A percentile compares a stretch with the other conserved stretches of the same genome.
These are phyloP conservation scores for Starmerella bombicola DNA, from an alignment of 805 yeast species.

Conservation along the genomic window DNA sequence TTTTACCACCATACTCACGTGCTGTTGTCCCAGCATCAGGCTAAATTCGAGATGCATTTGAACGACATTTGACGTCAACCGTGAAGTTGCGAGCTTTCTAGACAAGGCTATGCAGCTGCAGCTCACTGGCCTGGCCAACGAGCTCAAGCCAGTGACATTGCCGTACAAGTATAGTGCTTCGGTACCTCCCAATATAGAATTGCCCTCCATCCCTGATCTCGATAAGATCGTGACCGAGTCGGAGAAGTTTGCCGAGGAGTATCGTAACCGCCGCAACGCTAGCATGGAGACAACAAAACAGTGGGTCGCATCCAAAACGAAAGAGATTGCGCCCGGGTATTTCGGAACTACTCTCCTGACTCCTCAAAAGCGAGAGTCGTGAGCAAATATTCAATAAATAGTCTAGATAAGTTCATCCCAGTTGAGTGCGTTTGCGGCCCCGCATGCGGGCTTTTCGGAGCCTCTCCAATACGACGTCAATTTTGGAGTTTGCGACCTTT, in stretches of 20 bases:
- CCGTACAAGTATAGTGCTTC: conserved; percentile 10
- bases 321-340: conserved; percentile 31
- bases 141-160: conserved; percentile 14
- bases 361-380: conserved; percentile 4
- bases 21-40: too few species aligned
- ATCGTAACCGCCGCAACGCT: conserved; percentile 23
- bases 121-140: conserved; percentile 2
- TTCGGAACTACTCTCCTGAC: conserved; percentile 16
- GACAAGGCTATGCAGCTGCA: conserved; percentile 1
- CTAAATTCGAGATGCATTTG: too few species aligned
- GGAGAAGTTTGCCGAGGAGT: conserved; percentile 1
- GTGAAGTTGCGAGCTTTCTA: too few species aligned
- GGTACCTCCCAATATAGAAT: conserved; percentile 11
- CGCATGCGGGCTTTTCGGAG: conserved; percentile 77
- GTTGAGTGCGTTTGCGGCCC: conserved; percentile 91
- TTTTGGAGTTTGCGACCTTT: conserved; percentile 19
- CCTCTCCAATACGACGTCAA: conserved; percentile 45
- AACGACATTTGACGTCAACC: too few species aligned
- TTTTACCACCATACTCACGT: too few species aligned
- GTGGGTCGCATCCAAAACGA: conserved; percentile 28
- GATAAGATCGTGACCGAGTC: not conserved
- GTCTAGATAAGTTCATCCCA: conserved; percentile 42
- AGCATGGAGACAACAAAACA: conserved; percentile 24
- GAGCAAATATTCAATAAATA: too few species aligned
- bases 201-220: not conserved